Percentiles rank a stretch among this genome's conserved stretches.
Conservation (phyloP, 306 rosid genomes). For the Mimosa bimucronata region DNA sequence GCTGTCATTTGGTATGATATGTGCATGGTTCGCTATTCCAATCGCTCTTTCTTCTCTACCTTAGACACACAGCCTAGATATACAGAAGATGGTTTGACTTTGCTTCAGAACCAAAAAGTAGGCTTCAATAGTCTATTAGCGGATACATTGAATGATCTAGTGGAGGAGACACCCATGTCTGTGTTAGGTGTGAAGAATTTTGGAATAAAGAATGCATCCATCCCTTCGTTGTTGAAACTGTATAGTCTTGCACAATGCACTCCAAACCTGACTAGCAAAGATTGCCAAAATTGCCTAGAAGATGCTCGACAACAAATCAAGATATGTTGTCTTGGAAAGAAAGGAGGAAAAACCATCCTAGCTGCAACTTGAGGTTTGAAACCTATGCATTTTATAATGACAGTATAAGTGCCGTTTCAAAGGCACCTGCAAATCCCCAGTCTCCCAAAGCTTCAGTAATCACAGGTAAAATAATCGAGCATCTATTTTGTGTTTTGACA, state of each 20-base stretch:
- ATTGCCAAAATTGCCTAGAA: background rate
- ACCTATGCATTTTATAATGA: background rate
- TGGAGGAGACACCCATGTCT: background rate
- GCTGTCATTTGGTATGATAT: slow-evolving; percentile 35
- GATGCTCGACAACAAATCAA: background rate
- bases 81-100: background rate
- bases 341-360: background rate
- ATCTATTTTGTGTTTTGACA: too few relatives aligned
- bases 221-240: background rate
- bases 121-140: background rate
- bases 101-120: background rate
- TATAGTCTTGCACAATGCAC: background rate
- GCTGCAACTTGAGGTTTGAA: background rate
- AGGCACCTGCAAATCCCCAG: background rate
- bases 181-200: background rate
- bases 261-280: background rate
- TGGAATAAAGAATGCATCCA: background rate
- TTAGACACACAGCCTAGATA: background rate
- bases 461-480: background rate
- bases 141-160: background rate
- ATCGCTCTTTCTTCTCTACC: background rate
- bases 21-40: slow-evolving; percentile 43
- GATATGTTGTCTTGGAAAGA: background rate
- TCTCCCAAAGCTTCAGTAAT: background rate
- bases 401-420: background rate